These are phyloP conservation scores for Cyanidium caldarium DNA, from an alignment of 23 red algal species.

Conservation along the genomic window DNA sequence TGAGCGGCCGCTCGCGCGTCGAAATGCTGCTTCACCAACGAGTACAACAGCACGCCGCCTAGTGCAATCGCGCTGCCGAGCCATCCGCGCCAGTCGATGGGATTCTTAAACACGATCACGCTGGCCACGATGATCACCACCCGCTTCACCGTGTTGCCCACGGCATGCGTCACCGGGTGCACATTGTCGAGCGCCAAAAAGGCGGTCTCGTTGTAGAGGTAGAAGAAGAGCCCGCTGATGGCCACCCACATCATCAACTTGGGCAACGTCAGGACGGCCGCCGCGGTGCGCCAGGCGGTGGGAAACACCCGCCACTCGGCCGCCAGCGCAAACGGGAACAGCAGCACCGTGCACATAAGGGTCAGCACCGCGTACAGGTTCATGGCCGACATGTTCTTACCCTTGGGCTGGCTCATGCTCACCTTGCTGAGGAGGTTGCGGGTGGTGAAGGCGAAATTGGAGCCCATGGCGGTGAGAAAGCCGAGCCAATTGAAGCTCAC, in stretches of 20 bases:
- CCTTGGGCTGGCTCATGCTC: slow-evolving; percentile 77
- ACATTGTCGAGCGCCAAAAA: slow-evolving; percentile 64
- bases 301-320: slow-evolving; percentile 27
- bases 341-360: slow-evolving; percentile 50
- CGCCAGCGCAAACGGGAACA: slow-evolving; percentile 69
- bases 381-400: slow-evolving; percentile 38
- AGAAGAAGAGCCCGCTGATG: slow-evolving; percentile 56
- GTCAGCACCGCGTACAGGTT: slow-evolving; percentile 82
- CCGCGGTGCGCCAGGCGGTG: slow-evolving; percentile 47
- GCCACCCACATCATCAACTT: slow-evolving; percentile 39
- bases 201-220: slow-evolving; percentile 83
- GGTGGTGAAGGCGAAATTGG: slow-evolving; percentile 73
- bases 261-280: slow-evolving; percentile 49
- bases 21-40: slow-evolving; percentile 67
- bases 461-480: slow-evolving; percentile 81
- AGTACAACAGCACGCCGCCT: slow-evolving; percentile 51
- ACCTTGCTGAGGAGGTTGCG: slow-evolving; percentile 80
- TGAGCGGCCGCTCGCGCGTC: neutral
- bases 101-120: slow-evolving; percentile 76
- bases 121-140: slow-evolving; percentile 74
- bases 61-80: slow-evolving; percentile 65
- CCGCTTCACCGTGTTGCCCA: slow-evolving; percentile 87
- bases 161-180: slow-evolving; percentile 52
- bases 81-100: slow-evolving; percentile 45
- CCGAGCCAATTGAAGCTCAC: slow-evolving; percentile 70